Base-by-base conservation (phyloP, 1,284 basidiomycete species). In the Tilletia caries region DNA sequence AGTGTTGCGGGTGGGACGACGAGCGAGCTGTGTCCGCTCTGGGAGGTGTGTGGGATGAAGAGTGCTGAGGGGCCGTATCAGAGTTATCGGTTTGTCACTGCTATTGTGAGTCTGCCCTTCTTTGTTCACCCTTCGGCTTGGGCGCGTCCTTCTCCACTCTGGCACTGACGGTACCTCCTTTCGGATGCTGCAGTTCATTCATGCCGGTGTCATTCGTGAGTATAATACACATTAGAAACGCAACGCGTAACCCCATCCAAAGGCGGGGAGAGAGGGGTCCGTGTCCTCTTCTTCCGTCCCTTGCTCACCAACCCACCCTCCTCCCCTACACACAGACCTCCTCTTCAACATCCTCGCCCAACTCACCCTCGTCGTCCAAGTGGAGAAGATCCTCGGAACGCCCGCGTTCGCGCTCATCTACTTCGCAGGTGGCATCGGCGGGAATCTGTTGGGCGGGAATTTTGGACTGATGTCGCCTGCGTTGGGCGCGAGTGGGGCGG, bases 281-380 rank as follows among this genome's bases (percentile, higher is more conserved):
- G 4, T 43, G 2, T 2, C 20, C 20, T 52, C 43, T 66, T 8
- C n/a, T 50, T 2, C 8, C 32, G 25, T 32, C 8, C 15, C 64
- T 27, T 6, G 20, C 41, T 50, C 27, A 48, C 52, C n/a, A n/a
- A n/a, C n/a, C n/a, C n/a, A n/a, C n/a, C n/a, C n/a, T n/a, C n/a
- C n/a, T n/a, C n/a, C n/a, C n/a, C n/a, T n/a, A n/a, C n/a, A n/a
- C n/a, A 20, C 48, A 72, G 71, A 83, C 65, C 87, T 95, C 66
- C 76, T 91, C 1, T 83, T 98, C 73, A 98, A 98, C 81, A 91
- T 97, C 89, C 80, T 96, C 44, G 93, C 91, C 3, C 94, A 96
- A 78, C 83, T 92, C 68, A 89, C 89, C 0, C 85, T 91, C 12
- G 90, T 90, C 32, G 91, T 91, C 20, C 90, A 92, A 82, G 91